Conservation (phyloP, 768 basidiomycete species). For the Polyporus arcularius region DNA sequence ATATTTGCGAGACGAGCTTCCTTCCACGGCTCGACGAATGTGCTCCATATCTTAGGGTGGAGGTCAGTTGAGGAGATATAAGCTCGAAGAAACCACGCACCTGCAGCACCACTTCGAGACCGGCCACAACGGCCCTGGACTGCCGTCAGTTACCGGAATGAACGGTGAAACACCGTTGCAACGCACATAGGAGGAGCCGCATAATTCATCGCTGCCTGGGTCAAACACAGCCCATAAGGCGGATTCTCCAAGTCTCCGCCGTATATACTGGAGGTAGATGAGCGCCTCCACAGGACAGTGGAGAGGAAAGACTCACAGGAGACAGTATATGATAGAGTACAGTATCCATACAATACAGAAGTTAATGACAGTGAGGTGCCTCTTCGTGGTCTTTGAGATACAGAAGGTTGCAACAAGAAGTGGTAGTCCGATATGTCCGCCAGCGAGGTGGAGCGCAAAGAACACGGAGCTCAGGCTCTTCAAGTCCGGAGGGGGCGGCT, state of each 20-base stretch:
- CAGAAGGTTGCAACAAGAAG: conserved; percentile 48
- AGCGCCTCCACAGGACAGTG: background rate
- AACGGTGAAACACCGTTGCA: background rate
- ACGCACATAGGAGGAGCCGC: conserved; percentile 56
- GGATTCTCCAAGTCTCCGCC: conserved; percentile 28
- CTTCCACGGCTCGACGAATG: conserved; percentile 32
- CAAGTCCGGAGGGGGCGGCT: conserved; percentile 11
- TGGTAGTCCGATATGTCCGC: conserved; percentile 55
- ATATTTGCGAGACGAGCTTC: conserved; percentile 20
- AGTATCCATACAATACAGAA: conserved; percentile 59
- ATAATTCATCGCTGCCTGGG: conserved; percentile 54
- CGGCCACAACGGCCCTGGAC: conserved; percentile 43
- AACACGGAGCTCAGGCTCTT: conserved; percentile 38
- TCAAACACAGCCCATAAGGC: conserved; percentile 41
- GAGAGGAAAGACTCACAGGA: conserved; percentile 45
- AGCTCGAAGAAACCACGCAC: conserved; percentile 24
- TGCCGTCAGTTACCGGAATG: background rate
- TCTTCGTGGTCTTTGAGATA: conserved; percentile 41
- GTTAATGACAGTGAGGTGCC: conserved; percentile 56
- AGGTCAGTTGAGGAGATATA: background rate
- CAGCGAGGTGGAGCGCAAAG: conserved; percentile 49
- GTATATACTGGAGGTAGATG: conserved; percentile 32
- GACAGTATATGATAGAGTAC: conserved; percentile 51
- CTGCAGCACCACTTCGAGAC: conserved; percentile 43
- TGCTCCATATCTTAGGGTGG: conserved; percentile 38